Evolutionary conservation across 306 rosid genomes (phyloP), one percentile per base, ranked within the genome.

Genomic region (Prunus davidiana): DNA sequence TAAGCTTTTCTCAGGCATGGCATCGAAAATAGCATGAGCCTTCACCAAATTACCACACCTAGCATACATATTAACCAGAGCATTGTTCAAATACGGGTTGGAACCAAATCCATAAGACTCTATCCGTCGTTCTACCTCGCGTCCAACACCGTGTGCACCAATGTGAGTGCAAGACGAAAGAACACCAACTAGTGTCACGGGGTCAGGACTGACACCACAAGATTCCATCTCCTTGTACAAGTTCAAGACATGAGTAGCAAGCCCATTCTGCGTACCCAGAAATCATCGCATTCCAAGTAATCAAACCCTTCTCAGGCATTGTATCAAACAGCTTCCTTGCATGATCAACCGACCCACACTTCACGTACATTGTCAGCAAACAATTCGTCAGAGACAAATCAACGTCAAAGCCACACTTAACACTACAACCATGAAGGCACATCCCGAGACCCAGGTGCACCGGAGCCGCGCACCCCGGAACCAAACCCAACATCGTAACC

Each of bases 201-300:
- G 70, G 51, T 87, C 90, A 3, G 85, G 90, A 46, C 10, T 27
- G 67, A 87, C 25, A 45, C 85, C 82, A 56, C 32, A 19, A 10
- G 64, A 46, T 22, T 80, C 78, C 88, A 84, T 87, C 61, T 87
- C 72, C 51, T 64, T 54, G 63, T 84, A 91, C 41, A 94, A 83
- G 73, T 86, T 90, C 86, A 94, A 85, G 76, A 90, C 98, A 22
- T 76, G 78, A 25, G 85, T 43, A 30, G 93, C 95, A 61, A 82
- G 82, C 16, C 97, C 98, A 5, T 89, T 90, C 20, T 92, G 97
- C 6, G 97, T 87, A 94, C 74, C 98, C 97, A 28, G 95, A 90
- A 75, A 94, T 85, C 95, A 94, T 89, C 0, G 98, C 96, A 54
- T 94, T 94, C 97, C 98, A 92, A 65, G 93, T 72, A 72, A 91